phyloP scores from a whole-genome alignment of 306 rosid genomes.

The Medicago ruthenica region DNA sequence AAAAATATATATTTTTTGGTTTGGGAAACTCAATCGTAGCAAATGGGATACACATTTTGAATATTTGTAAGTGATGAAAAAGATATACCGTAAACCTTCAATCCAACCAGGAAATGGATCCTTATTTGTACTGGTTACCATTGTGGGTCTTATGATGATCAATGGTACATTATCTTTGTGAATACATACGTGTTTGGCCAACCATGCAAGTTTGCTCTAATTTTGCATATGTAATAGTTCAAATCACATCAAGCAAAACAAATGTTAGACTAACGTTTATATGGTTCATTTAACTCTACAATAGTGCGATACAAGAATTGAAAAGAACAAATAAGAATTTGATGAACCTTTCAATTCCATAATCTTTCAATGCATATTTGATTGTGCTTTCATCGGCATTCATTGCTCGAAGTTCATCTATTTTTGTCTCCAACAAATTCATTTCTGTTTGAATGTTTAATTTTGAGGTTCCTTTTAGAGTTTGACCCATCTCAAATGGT shows the following conservation, averaged over 20 bases:
- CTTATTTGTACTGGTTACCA: neutral
- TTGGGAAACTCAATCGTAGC: too few relatives aligned
- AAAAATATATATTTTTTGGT: too few relatives aligned
- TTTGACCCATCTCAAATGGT: constrained; percentile 43
- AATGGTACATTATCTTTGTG: constrained; percentile 34
- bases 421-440: constrained; percentile 22
- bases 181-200: constrained; percentile 56
- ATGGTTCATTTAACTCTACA: too few relatives aligned
- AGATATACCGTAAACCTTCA: constrained; percentile 28
- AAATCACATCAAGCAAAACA: neutral
- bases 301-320: too few relatives aligned
- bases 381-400: constrained; percentile 28
- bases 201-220: constrained; percentile 50
- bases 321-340: neutral
- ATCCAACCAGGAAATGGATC: constrained; percentile 39
- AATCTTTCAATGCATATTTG: constrained; percentile 43
- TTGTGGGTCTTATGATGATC: constrained; percentile 34
- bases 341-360: constrained; percentile 52
- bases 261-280: too few relatives aligned
- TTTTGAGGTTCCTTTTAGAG: constrained; percentile 6
- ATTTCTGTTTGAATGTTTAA: constrained; percentile 40
- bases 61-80: neutral
- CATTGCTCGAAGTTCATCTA: constrained; percentile 27
- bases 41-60: neutral
- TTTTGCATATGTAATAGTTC: neutral